Evolutionary conservation across 768 basidiomycete genomes (phyloP), one percentile per base, ranked within the genome.

Genomic region (Leccinum boreale): DNA sequence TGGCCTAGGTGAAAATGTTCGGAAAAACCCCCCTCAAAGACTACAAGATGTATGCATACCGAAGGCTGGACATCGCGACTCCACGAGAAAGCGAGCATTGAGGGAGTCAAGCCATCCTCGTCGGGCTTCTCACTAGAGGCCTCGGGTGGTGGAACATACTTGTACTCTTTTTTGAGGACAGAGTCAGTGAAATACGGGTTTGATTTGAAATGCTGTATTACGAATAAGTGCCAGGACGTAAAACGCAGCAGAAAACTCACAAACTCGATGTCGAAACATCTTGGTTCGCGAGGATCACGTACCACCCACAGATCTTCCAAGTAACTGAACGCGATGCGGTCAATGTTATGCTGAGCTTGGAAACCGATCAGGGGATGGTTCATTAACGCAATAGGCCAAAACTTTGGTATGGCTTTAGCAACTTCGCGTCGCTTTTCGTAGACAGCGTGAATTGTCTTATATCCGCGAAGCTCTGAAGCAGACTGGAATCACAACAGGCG

Each of bases 331-430:
- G 94, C 94, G 60, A 85, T 79, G 70, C 87, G 84, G 74, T 97
- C 94, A 19, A 85, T 80, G 53, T 77, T 80, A 70, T 91, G 89
- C 67, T 88, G 86, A 31, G 79, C 80, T 70, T 87, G 83, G 63
- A 86, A 76, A 36, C 82, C 78, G 68, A 92, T 75, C 62, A 85
- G 64, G 50, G 69, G 64, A 73, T 90, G 77, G 76, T 91, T 89
- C 83, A 90, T 82, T 65, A 94, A 77, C 45, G 91, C 89, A 59
- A 89, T 81, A n/a, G 89, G 83, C 92, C 92, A 94, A 76, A 93
- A 93, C 68, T 86, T 87, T 55, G 80, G 72, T 68, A 94, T 90
- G 24, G 73, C 71, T 73, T 86, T 87, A 49, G 83, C 73, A 47
- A 86, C 74, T 58, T 77, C 78, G 50, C 90, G 87, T 64, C 92